phyloP scores from a whole-genome alignment of 2,329 filamentous ascomycete genomes.

The Zasmidium citrigriseum region DNA sequence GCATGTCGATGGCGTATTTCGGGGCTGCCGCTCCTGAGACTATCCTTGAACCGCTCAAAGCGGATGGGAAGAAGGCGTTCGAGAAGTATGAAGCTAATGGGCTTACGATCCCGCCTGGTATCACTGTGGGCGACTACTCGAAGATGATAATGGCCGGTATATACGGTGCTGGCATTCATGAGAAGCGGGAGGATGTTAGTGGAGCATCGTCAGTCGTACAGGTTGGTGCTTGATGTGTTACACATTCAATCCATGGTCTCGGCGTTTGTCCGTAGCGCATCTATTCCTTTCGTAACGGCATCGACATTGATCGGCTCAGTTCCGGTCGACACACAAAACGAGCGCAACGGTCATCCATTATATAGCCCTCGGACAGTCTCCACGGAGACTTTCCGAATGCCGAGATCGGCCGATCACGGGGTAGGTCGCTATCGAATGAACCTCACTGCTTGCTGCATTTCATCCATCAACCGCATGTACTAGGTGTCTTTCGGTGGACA shows the following conservation, averaged over 20 bases:
- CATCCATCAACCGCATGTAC: background rate
- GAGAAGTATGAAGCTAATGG: constrained; percentile 24
- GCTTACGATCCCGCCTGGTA: constrained; percentile 21
- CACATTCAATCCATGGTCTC: background rate
- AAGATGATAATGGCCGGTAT: constrained; percentile 24
- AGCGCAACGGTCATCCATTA: no score
- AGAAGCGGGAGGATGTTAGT: background rate
- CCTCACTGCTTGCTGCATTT: background rate
- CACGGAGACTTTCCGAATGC: background rate
- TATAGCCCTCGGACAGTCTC: background rate
- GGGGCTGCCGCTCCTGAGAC: constrained; percentile 24
- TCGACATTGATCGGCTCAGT: no score
- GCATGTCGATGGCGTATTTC: constrained; percentile 29
- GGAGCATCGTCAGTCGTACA: background rate
- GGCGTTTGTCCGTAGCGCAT: no score
- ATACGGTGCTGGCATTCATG: constrained; percentile 13
- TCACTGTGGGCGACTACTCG: constrained; percentile 23
- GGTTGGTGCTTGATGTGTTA: background rate
- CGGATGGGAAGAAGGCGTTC: background rate
- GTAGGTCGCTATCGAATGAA: background rate
- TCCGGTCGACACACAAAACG: no score
- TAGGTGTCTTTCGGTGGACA: background rate
- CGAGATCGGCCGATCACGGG: background rate
- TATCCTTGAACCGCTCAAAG: constrained; percentile 19
- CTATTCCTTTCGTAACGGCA: no score